Conservation (phyloP, 495 filamentous ascomycete genomes). For the Hypomontagnella submonticulosa region DNA sequence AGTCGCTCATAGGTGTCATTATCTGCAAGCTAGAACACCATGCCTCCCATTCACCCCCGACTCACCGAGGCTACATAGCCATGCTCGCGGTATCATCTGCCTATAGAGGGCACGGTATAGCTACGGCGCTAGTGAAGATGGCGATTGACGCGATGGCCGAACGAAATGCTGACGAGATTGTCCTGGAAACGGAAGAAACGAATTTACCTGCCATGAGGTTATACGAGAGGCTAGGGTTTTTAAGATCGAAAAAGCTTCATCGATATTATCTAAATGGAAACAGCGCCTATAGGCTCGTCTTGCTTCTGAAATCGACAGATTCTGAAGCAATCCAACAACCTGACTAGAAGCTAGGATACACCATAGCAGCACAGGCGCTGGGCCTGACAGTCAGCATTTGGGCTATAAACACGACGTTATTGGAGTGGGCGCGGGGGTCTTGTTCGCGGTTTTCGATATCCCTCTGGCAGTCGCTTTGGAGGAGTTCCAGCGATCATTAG, state of each 20-base stretch:
- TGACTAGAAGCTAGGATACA: slow-evolving; percentile 41
- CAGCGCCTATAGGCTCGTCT: slow-evolving; percentile 87
- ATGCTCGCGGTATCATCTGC: slow-evolving; percentile 90
- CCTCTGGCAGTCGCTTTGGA: not conserved
- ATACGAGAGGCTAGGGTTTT: slow-evolving; percentile 92
- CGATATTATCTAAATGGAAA: slow-evolving; percentile 98
- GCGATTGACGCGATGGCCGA: slow-evolving; percentile 92
- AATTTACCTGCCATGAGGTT: slow-evolving; percentile 92
- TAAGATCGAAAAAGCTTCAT: slow-evolving; percentile 92
- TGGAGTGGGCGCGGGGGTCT: not conserved
- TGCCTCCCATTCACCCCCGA: slow-evolving; percentile 72
- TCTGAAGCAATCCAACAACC: slow-evolving; percentile 39
- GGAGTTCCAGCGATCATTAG: not conserved
- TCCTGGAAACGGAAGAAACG: slow-evolving; percentile 95
- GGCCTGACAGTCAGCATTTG: not conserved
- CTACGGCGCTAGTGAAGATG: slow-evolving; percentile 86
- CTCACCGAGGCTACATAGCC: slow-evolving; percentile 93
- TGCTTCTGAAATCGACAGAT: slow-evolving; percentile 75
- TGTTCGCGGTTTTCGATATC: not conserved
- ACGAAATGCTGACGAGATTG: slow-evolving; percentile 89
- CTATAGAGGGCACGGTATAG: slow-evolving; percentile 87
- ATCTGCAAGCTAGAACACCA: slow-evolving; percentile 95
- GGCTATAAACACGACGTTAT: not conserved
- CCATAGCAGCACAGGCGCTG: not conserved
- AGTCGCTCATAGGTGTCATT: slow-evolving; percentile 81